Evolutionary conservation across 805 yeast genomes (phyloP).

Genomic region (Yamadazyma akitaensis): DNA sequence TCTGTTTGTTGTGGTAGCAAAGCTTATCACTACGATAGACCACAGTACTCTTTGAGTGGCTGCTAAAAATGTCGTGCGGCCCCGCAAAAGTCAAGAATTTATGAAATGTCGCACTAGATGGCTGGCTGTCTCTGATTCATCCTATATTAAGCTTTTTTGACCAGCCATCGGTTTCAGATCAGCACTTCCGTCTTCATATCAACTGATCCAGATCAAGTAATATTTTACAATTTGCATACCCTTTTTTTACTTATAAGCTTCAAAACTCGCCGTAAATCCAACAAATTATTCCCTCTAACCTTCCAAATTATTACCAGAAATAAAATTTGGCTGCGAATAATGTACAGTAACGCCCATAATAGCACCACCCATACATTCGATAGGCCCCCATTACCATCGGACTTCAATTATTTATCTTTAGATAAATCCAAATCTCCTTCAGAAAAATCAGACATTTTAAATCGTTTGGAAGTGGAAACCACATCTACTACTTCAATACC

Average conservation of each 20-base stretch:
- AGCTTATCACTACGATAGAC: no score
- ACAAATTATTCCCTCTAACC: not conserved
- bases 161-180: conserved; percentile 3
- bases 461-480: conserved; percentile 22
- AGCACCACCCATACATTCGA: not conserved
- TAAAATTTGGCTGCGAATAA: conserved; percentile 2
- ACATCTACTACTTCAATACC: conserved; percentile 27
- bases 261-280: not conserved
- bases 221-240: not conserved
- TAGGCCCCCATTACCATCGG: conserved; percentile 7
- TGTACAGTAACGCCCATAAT: not conserved
- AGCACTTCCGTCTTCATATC: not conserved
- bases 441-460: conserved; percentile 11
- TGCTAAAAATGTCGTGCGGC: not conserved
- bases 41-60: not conserved
- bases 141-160: not conserved
- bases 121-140: not conserved
- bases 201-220: not conserved
- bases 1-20: not conserved
- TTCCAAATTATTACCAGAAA: not conserved
- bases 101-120: not conserved
- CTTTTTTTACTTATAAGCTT: not conserved
- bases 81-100: no score
- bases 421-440: conserved; percentile 3
- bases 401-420: conserved; percentile 1